A percentile compares a stretch with the other conserved stretches of the same genome.
phyloP scores from a whole-genome alignment of 2,329 filamentous ascomycete species.

The Diaporthe sp. region DNA sequence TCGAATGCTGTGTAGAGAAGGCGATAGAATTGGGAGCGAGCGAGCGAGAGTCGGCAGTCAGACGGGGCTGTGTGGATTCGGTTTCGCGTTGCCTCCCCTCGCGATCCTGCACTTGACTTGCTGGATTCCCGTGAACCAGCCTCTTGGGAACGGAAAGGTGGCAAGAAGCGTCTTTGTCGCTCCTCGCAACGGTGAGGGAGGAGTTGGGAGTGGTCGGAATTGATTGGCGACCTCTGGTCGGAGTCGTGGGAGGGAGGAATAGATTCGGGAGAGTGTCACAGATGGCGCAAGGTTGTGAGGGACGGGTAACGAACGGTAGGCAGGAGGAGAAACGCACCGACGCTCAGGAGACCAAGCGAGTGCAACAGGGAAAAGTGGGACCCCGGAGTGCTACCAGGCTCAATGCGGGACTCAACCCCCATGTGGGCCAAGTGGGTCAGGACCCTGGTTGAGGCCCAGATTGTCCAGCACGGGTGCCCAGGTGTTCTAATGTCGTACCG shows the following conservation, averaged over 20 bases:
- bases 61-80: conserved; percentile 14
- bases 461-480: conserved; percentile 18
- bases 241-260: conserved; percentile 47
- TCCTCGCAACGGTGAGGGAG: conserved; percentile 11
- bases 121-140: conserved; percentile 11
- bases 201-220: background rate
- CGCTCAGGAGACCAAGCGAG: conserved; percentile 26
- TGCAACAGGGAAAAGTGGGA: conserved; percentile 27
- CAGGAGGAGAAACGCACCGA: conserved; percentile 31
- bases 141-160: background rate
- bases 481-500: conserved; percentile 19
- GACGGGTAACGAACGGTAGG: conserved; percentile 14
- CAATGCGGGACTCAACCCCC: conserved; percentile 21
- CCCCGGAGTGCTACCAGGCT: conserved; percentile 13
- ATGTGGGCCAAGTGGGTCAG: conserved; percentile 19
- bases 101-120: background rate
- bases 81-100: conserved; percentile 28
- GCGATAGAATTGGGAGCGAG: background rate
- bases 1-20: conserved; percentile 14
- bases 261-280: conserved; percentile 17
- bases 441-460: conserved; percentile 13
- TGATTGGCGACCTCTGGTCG: conserved; percentile 24
- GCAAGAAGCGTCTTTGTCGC: background rate
- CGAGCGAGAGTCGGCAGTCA: conserved; percentile 17
- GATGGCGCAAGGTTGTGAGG: conserved; percentile 24